Percentiles rank a stretch among this genome's conserved stretches.
phyloP scores from a whole-genome alignment of 345 rosid genomes.

The Eucalyptus grandis region DNA sequence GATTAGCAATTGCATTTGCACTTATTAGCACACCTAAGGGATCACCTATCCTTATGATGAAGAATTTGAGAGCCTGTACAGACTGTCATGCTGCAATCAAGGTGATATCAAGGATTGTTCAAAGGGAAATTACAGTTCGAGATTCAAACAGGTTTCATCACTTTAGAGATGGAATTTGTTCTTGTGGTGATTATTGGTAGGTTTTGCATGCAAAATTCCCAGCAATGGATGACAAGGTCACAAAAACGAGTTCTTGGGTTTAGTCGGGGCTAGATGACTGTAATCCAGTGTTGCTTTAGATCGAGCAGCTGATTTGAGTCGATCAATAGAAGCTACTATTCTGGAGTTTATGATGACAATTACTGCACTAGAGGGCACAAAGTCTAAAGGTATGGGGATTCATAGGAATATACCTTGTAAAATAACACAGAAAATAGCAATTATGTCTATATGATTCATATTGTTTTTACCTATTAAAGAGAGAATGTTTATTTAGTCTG shows the following conservation, averaged over 20 bases:
- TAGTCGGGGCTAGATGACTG: too few species aligned
- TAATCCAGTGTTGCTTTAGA: too few species aligned
- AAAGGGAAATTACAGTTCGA: conserved; percentile 67
- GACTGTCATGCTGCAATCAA: conserved; percentile 33
- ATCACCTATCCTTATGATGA: too few species aligned
- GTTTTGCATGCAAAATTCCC: too few species aligned
- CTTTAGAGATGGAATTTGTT: conserved; percentile 31
- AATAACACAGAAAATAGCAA: not conserved
- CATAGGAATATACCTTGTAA: not conserved
- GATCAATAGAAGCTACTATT: not conserved
- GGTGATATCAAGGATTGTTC: conserved; percentile 61
- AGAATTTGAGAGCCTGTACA: too few species aligned
- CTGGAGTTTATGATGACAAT: not conserved
- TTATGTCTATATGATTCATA: not conserved
- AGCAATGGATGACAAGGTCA: too few species aligned
- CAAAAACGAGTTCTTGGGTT: too few species aligned
- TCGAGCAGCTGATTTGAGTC: too few species aligned
- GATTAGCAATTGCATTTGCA: too few species aligned
- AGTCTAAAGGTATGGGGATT: not conserved
- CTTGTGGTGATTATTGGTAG: too few species aligned
- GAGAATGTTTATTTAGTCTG: not conserved
- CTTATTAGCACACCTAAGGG: too few species aligned
- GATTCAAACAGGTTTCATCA: conserved; percentile 89
- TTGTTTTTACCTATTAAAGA: not conserved
- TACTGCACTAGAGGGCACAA: not conserved